Evolutionary conservation across 495 filamentous ascomycete species (phyloP).

Genomic region (Aspergillus hancockii): DNA sequence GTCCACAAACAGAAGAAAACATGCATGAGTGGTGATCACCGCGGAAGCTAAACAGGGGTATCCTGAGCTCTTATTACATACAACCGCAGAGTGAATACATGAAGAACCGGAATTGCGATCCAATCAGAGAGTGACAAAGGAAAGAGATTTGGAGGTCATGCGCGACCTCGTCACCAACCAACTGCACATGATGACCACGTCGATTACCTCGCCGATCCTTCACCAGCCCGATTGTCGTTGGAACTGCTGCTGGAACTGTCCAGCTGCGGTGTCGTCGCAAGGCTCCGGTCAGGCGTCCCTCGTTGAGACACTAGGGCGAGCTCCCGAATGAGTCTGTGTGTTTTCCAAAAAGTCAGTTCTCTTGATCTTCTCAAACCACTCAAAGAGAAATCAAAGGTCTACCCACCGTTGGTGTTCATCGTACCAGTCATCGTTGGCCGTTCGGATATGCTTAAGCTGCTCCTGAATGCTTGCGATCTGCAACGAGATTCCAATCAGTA

Average conservation of each 20-base stretch:
- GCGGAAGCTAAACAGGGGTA: conserved; percentile 30
- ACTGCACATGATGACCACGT: neutral
- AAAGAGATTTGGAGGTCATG: conserved; percentile 11
- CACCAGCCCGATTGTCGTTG: conserved; percentile 12
- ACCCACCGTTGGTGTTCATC: conserved; percentile 47
- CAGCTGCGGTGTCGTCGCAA: conserved; percentile 35
- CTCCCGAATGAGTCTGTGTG: conserved; percentile 42
- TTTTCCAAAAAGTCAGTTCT: neutral
- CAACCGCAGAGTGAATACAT: conserved; percentile 32
- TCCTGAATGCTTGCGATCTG: conserved; percentile 55
- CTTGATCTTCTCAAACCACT: neutral
- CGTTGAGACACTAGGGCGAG: conserved; percentile 41
- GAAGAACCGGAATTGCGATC: conserved; percentile 1
- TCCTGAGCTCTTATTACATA: conserved; percentile 47
- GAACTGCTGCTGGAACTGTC: conserved; percentile 27
- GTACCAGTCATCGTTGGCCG: conserved; percentile 47
- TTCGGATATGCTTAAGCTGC: conserved; percentile 52
- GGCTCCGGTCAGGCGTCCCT: conserved; percentile 36
- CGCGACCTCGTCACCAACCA: neutral
- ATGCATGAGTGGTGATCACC: neutral
- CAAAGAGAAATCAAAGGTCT: conserved; percentile 1
- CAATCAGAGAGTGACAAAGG: conserved; percentile 18
- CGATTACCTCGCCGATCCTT: conserved; percentile 10
- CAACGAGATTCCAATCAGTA: conserved; percentile 23
- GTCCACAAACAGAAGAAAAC: neutral